These are phyloP conservation scores for Penicillium digitatum DNA, from an alignment of 2,329 filamentous ascomycete species.

Conservation along the genomic window DNA sequence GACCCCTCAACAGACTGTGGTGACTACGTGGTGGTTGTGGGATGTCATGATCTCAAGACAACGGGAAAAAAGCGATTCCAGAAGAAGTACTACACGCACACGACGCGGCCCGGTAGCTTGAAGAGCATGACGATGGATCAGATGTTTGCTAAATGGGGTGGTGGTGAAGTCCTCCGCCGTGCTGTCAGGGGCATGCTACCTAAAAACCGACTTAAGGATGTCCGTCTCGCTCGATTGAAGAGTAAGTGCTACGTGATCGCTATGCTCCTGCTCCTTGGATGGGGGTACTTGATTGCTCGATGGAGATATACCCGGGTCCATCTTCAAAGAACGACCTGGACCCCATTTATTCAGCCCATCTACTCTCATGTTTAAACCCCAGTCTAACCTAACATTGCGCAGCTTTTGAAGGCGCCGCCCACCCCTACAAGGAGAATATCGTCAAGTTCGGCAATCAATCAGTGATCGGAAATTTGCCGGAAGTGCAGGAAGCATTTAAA, in stretches of 20 bases:
- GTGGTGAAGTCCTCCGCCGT: slow-evolving; percentile 82
- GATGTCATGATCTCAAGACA: slow-evolving; percentile 78
- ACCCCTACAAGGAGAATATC: slow-evolving; percentile 89
- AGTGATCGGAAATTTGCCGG: slow-evolving; percentile 32
- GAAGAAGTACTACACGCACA: slow-evolving; percentile 95
- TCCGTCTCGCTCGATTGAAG: slow-evolving; percentile 82
- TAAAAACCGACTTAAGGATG: slow-evolving; percentile 89
- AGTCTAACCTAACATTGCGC: slow-evolving; percentile 13
- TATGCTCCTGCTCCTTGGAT: neutral
- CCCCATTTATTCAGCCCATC: neutral
- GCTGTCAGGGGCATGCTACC: slow-evolving; percentile 97
- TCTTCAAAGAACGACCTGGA: neutral
- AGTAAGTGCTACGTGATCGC: slow-evolving; percentile 40
- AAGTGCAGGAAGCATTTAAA: slow-evolving; percentile 39
- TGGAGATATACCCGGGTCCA: neutral
- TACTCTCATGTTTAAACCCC: neutral
- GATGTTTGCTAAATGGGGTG: slow-evolving; percentile 90
- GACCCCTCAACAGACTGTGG: slow-evolving; percentile 97
- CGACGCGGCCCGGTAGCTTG: slow-evolving; percentile 80
- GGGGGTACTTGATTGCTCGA: neutral
- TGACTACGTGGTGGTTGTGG: slow-evolving; percentile 93
- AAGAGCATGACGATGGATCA: slow-evolving; percentile 90
- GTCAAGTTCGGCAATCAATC: slow-evolving; percentile 64
- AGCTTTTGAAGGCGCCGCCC: slow-evolving; percentile 86
- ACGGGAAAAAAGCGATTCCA: slow-evolving; percentile 90